phyloP scores from a whole-genome alignment of 805 yeast species.

The Tetrapisispora phaffii region DNA sequence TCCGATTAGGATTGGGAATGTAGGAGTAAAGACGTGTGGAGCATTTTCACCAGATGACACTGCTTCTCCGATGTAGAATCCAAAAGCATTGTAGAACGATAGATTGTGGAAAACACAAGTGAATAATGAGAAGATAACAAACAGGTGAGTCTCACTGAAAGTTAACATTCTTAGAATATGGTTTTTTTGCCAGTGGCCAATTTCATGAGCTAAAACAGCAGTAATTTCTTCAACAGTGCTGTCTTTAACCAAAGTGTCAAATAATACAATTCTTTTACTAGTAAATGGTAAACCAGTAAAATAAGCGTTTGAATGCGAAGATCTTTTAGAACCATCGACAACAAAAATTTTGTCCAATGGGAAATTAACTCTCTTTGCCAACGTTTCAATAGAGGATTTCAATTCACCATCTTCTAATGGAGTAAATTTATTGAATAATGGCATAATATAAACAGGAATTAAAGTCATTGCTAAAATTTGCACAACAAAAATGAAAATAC shows the following conservation, averaged over 20 bases:
- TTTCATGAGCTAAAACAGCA: conserved; percentile 96
- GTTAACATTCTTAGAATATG: conserved; percentile 74
- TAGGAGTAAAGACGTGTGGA: conserved; percentile 26
- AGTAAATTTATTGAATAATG: conserved; percentile 82
- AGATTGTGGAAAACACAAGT: conserved; percentile 70
- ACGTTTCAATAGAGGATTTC: conserved; percentile 65
- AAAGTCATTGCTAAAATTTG: conserved; percentile 69
- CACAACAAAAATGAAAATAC: conserved; percentile 58
- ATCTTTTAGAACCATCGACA: conserved; percentile 93
- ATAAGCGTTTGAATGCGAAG: conserved; percentile 94
- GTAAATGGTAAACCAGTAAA: conserved; percentile 95
- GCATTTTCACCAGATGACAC: conserved; percentile 2
- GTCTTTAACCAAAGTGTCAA: conserved; percentile 79
- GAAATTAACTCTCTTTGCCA: conserved; percentile 68
- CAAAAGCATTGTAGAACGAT: conserved; percentile 71
- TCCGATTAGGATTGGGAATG: conserved; percentile 71
- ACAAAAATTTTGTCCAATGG: conserved; percentile 82
- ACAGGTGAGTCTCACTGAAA: conserved; percentile 54
- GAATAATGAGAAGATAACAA: conserved; percentile 60
- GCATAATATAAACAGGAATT: conserved; percentile 79
- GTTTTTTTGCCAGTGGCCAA: conserved; percentile 93
- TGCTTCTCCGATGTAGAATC: conserved; percentile 38
- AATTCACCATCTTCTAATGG: conserved; percentile 88
- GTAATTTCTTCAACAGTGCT: conserved; percentile 71
- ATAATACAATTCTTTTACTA: conserved; percentile 80